Evolutionary conservation across 805 yeast species (phyloP), one percentile per base, ranked within the genome.

Genomic region (Candida michaelii): DNA sequence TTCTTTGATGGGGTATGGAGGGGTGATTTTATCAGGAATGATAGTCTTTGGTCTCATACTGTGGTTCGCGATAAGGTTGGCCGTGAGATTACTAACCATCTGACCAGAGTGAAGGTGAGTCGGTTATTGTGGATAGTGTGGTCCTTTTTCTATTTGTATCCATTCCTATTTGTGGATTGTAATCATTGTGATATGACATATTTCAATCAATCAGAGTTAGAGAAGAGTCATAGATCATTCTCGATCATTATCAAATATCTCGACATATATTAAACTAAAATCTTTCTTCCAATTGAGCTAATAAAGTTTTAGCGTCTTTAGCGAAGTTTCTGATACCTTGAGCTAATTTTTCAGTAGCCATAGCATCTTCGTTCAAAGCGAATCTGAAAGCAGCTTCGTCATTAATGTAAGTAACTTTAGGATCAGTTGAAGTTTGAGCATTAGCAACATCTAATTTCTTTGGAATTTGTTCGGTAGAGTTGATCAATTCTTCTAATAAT

Each of bases 241-340:
- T n/a, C n/a, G n/a, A n/a, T n/a, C n/a, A n/a, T n/a, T n/a, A n/a
- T n/a, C n/a, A n/a, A n/a, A n/a, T n/a, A n/a, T n/a, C n/a, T n/a
- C n/a, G n/a, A n/a, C n/a, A n/a, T 29, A 30, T 16, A 31, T 31
- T 31, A 19, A 13, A 7, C 54, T 71, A 59, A 51, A 81, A 69
- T 64, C 74, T 82, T 56, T 75, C 66, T 65, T 80, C 81, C 66
- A 86, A 77, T 61, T 81, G 73, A 47, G 76, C 68, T 66, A 81
- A 71, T 65, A 93, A 79, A 43, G 96, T 83, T 57, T 73, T 82
- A 59, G 95, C 84, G 69, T 93, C 99, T 67, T 85, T 91, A 58
- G 97, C 87, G 72, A 93, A 93, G 69, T 83, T 82, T 79, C 98
- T 86, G 75, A 93, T 93, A 80, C 99, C 99, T 66, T 93, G 96